Evolutionary conservation across 352 stramenopile genomes (phyloP).

Genomic region (Halophytophthora polymorphica): DNA sequence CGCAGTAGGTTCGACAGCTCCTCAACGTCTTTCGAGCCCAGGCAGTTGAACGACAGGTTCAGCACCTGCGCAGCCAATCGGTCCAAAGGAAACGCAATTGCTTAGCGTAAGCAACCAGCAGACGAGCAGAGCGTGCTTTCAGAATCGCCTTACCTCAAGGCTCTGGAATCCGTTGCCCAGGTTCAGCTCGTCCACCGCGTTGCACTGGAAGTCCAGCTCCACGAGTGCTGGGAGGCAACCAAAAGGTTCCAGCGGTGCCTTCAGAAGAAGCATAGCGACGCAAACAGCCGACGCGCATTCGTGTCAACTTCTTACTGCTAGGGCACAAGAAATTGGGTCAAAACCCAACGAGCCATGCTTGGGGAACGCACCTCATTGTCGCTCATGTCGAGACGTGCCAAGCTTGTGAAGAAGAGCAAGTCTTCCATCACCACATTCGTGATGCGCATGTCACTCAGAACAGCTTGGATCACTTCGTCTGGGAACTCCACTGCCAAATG

Average conservation of each 20-base stretch:
- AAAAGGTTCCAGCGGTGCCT: slow-evolving; percentile 66
- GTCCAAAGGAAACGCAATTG: background rate
- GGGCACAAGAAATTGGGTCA: background rate
- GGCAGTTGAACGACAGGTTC: slow-evolving; percentile 80
- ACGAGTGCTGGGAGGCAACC: slow-evolving; percentile 54
- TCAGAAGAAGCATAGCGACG: background rate
- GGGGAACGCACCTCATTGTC: slow-evolving; percentile 61
- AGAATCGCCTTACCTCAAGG: slow-evolving; percentile 39
- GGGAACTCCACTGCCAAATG: slow-evolving; percentile 64
- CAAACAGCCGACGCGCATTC: background rate
- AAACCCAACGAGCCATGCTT: background rate
- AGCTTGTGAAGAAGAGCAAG: slow-evolving; percentile 75
- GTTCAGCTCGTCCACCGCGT: slow-evolving; percentile 47
- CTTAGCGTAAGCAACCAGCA: background rate
- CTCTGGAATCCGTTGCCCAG: slow-evolving; percentile 58
- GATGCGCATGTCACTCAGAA: slow-evolving; percentile 61
- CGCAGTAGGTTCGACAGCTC: slow-evolving; percentile 69
- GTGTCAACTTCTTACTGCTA: background rate
- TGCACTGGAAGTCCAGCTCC: slow-evolving; percentile 83
- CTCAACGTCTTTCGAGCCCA: slow-evolving; percentile 54
- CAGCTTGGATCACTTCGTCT: slow-evolving; percentile 64
- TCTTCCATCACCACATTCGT: slow-evolving; percentile 64
- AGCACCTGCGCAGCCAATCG: slow-evolving; percentile 35
- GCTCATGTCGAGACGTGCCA: slow-evolving; percentile 73
- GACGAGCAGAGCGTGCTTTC: background rate